These are phyloP conservation scores for Avena sativa DNA, from an alignment of 176 grass and related monocot species.

Conservation along the genomic window DNA sequence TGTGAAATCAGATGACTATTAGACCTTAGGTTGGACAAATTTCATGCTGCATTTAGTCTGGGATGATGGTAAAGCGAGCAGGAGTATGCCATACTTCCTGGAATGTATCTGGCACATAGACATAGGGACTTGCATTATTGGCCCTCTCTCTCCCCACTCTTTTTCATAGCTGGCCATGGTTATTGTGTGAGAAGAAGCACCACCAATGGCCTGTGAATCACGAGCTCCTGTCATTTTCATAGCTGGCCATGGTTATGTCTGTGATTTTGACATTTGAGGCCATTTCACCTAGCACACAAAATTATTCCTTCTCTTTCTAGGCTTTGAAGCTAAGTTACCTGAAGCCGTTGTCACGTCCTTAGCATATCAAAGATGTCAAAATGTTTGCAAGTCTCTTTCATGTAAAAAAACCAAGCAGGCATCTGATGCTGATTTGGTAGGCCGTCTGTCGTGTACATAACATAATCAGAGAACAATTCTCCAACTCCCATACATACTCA, in stretches of 20 bases:
- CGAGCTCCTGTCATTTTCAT: background rate
- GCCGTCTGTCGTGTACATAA: background rate
- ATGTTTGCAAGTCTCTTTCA: slow-evolving; percentile 3
- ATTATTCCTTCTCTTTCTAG: background rate
- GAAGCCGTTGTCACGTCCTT: background rate
- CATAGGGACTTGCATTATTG: background rate
- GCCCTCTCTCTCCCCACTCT: background rate
- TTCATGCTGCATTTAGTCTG: background rate
- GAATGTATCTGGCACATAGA: background rate
- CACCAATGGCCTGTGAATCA: background rate
- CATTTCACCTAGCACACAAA: background rate
- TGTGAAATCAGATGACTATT: background rate
- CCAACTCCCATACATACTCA: background rate
- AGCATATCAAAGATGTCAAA: slow-evolving; percentile 8
- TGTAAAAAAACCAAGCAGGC: background rate
- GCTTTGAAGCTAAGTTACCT: slow-evolving; percentile 28
- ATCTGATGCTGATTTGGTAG: slow-evolving; percentile 43
- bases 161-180: background rate
- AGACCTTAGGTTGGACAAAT: background rate
- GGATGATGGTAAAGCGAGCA: background rate
- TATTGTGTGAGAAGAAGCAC: background rate
- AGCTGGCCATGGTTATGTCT: background rate
- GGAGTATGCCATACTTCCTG: background rate
- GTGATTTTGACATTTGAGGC: background rate
- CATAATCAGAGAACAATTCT: background rate